Base-by-base conservation (phyloP, 1,139 yeast genomes). In the Blastobotrys petasosporus region DNA sequence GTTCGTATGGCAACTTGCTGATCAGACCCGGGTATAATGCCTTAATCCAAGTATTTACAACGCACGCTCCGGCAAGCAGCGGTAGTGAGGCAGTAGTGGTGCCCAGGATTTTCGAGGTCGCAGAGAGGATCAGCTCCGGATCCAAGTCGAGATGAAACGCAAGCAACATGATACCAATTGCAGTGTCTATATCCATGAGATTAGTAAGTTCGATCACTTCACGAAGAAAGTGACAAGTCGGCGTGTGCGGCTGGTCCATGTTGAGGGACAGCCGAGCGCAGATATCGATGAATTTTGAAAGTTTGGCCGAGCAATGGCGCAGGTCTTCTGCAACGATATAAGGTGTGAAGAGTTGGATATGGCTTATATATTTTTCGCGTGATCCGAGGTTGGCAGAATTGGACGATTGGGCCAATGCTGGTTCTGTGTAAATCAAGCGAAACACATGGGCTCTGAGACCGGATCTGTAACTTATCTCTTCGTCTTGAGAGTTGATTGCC, bases 111-210 rank as follows among this genome's bases (percentile, higher is more conserved):
- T 12, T 40, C 6, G 41, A 31, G 2, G 45, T 42, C 8, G 45
- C 45, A 11, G 34, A 20, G 3, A 42, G 13, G 9, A 42, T 16
- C 36, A 42, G 16, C 32, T 42, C 45, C 11, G 45, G 45, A 17
- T 42, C 45, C 28, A 42, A 32, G 25, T 42, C 45, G 7, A 42
- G 12, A 16, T 40, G 35, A 16, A 42, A 42, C 4, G 45, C 45
- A 4, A 42, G 32, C 9, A 42, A 9, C 40, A 31, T 42, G 16
- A 42, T 37, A 8, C 45, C 40, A 9, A 36, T 11, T 10, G 41
- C 39, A 10, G 45, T 42, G 12, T 42, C 45, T 17, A 31, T 12
- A 23, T 42, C 45, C 45, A 42, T 42, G 32, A 36, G 45, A 40
- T 35, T 36, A 5, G 45, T 31, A 31, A 36, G 13, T 29, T 42